Evolutionary conservation across 2,329 filamentous ascomycete genomes (phyloP).

Genomic region (Fusarium avenaceum): DNA sequence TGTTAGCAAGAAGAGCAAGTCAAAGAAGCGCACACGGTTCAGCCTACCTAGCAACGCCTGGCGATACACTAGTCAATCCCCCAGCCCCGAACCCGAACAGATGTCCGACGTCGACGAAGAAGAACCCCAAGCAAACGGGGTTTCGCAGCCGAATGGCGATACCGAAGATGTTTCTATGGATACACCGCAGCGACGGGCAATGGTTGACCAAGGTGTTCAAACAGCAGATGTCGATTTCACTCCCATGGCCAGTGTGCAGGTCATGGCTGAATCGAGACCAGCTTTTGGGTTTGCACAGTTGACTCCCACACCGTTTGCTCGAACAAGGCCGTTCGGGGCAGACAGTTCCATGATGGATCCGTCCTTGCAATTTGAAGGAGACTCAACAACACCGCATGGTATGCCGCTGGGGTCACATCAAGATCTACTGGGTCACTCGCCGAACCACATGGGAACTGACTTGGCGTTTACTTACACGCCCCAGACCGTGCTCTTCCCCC

Average conservation of each 20-base stretch:
- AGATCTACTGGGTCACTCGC: constrained; percentile 29
- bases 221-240: constrained; percentile 51
- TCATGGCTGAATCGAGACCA: constrained; percentile 48
- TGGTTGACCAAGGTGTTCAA: constrained; percentile 56
- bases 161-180: constrained; percentile 24
- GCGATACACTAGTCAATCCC: constrained; percentile 79
- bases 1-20: constrained; percentile 50
- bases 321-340: constrained; percentile 36
- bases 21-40: constrained; percentile 77
- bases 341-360: constrained; percentile 22
- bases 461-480: constrained; percentile 40
- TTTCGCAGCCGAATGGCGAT: constrained; percentile 17
- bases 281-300: constrained; percentile 44
- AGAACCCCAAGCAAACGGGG: constrained; percentile 6
- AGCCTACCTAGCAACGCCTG: constrained; percentile 76
- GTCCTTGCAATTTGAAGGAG: constrained; percentile 28
- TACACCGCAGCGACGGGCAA: constrained; percentile 46
- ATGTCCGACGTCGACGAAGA: constrained; percentile 36
- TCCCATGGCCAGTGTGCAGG: constrained; percentile 48
- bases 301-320: constrained; percentile 45
- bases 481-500: constrained; percentile 38
- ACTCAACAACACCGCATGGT: constrained; percentile 14
- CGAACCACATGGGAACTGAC: constrained; percentile 22
- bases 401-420: constrained; percentile 12
- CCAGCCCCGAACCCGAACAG: constrained; percentile 72